phyloP scores from a whole-genome alignment of 352 stramenopile genomes.

The Pythium diclinum region DNA sequence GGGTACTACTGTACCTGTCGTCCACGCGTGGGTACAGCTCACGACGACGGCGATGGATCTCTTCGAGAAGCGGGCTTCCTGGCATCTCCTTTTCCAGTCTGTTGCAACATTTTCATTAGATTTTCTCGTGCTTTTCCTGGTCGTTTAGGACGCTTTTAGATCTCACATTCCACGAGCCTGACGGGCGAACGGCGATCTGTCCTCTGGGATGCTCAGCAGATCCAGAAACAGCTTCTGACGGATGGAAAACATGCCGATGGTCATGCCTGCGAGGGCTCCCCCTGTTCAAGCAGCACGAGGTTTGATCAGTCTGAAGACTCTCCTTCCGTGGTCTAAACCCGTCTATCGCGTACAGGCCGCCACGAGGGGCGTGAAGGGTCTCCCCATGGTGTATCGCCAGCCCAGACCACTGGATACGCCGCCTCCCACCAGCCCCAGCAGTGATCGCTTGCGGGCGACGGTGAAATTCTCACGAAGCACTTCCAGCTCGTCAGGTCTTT shows the following conservation, averaged over 20 bases:
- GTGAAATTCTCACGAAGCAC: conserved; percentile 22
- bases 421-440: conserved; percentile 14
- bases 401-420: conserved; percentile 9
- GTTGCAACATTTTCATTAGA: background rate
- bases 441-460: conserved; percentile 10
- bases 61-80: conserved; percentile 6
- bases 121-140: background rate
- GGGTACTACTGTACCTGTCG: conserved; percentile 5
- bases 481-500: conserved; percentile 20
- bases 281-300: too few relatives aligned
- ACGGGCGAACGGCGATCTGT: conserved; percentile 33
- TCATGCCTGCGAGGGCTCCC: conserved; percentile 33
- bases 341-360: conserved; percentile 10
- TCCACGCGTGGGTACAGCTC: conserved; percentile 18
- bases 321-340: background rate
- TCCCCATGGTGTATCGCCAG: conserved; percentile 18
- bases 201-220: conserved; percentile 38
- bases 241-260: conserved; percentile 35
- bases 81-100: conserved; percentile 22
- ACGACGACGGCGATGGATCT: conserved; percentile 16
- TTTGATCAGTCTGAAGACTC: too few relatives aligned
- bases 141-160: background rate
- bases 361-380: conserved; percentile 5
- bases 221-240: conserved; percentile 36
- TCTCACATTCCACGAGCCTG: conserved; percentile 29